Evolutionary conservation across 106 monocot species (phyloP).

Genomic region (Dioscorea dumetorum): DNA sequence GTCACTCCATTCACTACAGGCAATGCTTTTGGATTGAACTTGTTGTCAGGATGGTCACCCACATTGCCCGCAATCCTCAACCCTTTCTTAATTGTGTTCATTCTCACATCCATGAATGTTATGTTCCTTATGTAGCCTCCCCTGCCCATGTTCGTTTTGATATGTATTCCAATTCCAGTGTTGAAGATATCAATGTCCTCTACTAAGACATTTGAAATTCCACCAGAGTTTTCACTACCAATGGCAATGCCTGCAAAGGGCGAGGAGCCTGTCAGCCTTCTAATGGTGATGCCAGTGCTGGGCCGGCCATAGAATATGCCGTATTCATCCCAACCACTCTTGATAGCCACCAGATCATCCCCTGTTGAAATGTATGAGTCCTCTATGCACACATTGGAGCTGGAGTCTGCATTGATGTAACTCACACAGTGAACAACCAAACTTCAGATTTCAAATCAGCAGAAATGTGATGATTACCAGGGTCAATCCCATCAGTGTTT

Average conservation of each 20-base stretch:
- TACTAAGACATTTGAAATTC: constrained; percentile 34
- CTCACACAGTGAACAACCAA: not conserved
- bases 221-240: constrained; percentile 62
- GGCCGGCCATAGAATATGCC: constrained; percentile 53
- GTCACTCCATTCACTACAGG: constrained; percentile 48
- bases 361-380: constrained; percentile 65
- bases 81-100: constrained; percentile 44
- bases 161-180: constrained; percentile 56
- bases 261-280: constrained; percentile 37
- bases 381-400: constrained; percentile 61
- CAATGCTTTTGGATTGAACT: constrained; percentile 37
- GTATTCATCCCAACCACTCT: constrained; percentile 80
- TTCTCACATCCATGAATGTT: constrained; percentile 32
- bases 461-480: constrained; percentile 16
- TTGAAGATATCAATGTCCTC: constrained; percentile 36
- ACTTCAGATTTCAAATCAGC: no score
- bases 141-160: constrained; percentile 53
- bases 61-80: constrained; percentile 48
- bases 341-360: constrained; percentile 49
- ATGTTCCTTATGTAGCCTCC: constrained; percentile 63
- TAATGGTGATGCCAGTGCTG: constrained; percentile 37
- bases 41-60: constrained; percentile 60
- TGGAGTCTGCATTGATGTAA: constrained; percentile 36
- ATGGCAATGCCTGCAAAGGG: constrained; percentile 47
- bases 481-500: constrained; percentile 52